Evolutionary conservation across 148 eudicot species (phyloP).

Genomic region (Fagopyrum tataricum): DNA sequence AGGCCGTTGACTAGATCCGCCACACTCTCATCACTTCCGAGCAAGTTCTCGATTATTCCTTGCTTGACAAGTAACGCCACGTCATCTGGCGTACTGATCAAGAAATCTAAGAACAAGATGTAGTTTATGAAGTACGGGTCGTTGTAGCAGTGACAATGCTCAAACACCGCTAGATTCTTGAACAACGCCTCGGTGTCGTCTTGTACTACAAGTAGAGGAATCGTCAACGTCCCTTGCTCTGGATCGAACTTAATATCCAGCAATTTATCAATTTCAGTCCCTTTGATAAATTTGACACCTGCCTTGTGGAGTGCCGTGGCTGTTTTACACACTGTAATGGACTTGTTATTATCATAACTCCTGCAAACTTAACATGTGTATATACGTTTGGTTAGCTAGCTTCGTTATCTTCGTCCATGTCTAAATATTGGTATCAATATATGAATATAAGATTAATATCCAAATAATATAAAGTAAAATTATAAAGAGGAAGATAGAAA

Average conservation of each 20-base stretch:
- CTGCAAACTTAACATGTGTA: neutral
- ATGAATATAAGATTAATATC: neutral
- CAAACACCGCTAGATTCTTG: conserved; percentile 19
- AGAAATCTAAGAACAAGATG: conserved; percentile 12
- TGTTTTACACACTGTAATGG: conserved; percentile 2
- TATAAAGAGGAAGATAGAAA: no score
- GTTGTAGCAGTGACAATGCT: conserved; percentile 12
- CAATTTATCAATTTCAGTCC: neutral
- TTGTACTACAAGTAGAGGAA: conserved; percentile 4
- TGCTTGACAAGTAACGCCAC: conserved; percentile 17
- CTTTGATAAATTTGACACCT: conserved; percentile 21
- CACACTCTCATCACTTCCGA: conserved; percentile 20
- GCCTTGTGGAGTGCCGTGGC: conserved; percentile 18
- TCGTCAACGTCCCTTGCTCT: conserved; percentile 16
- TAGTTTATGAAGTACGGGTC: conserved; percentile 27
- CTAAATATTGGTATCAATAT: neutral
- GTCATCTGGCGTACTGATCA: conserved; percentile 21
- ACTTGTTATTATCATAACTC: neutral
- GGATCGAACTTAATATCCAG: conserved; percentile 14
- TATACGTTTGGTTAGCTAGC: no score
- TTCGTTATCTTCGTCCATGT: no score
- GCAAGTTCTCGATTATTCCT: conserved; percentile 21
- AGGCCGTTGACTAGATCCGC: conserved; percentile 16
- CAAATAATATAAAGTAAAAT: neutral
- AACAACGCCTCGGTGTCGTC: conserved; percentile 16